These are phyloP conservation scores for Gymnopilus junonius DNA, from an alignment of 768 basidiomycete species.

Conservation along the genomic window DNA sequence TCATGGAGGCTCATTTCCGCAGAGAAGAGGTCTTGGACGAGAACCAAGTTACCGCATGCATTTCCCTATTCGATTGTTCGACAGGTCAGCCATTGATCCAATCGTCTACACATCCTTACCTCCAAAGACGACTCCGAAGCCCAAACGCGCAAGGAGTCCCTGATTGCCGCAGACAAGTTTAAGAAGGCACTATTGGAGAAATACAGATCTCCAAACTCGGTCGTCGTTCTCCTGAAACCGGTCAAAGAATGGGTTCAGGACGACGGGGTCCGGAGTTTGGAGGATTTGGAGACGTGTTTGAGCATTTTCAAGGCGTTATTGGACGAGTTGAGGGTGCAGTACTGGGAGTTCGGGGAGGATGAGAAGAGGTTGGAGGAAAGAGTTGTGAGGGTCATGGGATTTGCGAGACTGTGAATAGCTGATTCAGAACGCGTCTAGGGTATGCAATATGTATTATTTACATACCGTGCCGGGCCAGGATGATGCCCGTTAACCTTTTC, in stretches of 20 bases:
- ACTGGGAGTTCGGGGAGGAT: constrained; percentile 49
- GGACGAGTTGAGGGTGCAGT: constrained; percentile 45
- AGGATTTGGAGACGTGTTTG: constrained; percentile 47
- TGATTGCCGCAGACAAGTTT: constrained; percentile 44
- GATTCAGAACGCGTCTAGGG: too few relatives aligned
- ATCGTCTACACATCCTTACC: constrained; percentile 61
- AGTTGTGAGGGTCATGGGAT: constrained; percentile 20
- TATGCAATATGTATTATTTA: too few relatives aligned
- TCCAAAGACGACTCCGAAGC: constrained; percentile 42
- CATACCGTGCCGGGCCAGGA: too few relatives aligned
- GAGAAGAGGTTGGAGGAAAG: constrained; percentile 46
- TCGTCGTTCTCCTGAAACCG: constrained; percentile 58
- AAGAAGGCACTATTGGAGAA: constrained; percentile 41
- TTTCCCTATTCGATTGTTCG: constrained; percentile 49
- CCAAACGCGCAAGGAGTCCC: constrained; percentile 31
- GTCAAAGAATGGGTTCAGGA: constrained; percentile 65
- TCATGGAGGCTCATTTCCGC: constrained; percentile 59
- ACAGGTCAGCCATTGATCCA: constrained; percentile 69
- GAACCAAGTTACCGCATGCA: constrained; percentile 3
- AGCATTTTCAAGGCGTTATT: constrained; percentile 44
- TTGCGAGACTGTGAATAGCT: constrained; percentile 7
- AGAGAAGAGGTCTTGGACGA: constrained; percentile 40
- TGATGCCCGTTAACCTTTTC: too few relatives aligned
- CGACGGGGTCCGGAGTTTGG: constrained; percentile 63
- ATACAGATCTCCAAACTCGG: constrained; percentile 44